Conservation (phyloP, 1,284 basidiomycete species). For the Xerocomus nothofagi region DNA sequence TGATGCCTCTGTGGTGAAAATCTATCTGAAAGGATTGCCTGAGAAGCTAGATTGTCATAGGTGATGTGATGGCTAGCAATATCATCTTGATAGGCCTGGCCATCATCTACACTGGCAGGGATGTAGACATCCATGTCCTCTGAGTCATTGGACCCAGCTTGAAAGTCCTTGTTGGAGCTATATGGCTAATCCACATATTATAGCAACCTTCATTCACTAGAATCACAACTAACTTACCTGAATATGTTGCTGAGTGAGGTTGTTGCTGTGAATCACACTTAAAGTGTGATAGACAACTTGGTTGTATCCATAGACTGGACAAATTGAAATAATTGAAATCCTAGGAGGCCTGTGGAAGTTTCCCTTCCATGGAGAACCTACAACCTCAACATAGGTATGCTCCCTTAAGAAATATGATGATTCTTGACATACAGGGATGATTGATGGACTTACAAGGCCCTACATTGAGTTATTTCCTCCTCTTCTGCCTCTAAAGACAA, state of each 20-base stretch:
- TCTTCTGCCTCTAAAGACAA: constrained; percentile 10
- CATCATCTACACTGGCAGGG: neutral
- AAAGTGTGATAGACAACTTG: constrained; percentile 31
- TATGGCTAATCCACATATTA: constrained; percentile 7
- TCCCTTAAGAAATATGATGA: constrained; percentile 11
- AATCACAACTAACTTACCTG: constrained; percentile 12
- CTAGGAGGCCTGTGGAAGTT: neutral
- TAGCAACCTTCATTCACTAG: neutral
- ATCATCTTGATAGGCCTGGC: neutral
- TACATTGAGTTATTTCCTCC: constrained; percentile 8
- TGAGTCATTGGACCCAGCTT: neutral
- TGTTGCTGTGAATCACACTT: constrained; percentile 20
- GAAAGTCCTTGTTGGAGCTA: neutral
- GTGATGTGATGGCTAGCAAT: neutral
- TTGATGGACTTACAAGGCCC: constrained; percentile 18
- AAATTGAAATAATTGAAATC: constrained; percentile 17
- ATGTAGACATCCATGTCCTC: neutral
- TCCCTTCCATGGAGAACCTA: constrained; percentile 2
- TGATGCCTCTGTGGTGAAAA: constrained; percentile 26
- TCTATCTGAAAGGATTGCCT: constrained; percentile 11
- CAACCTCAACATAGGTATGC: constrained; percentile 23
- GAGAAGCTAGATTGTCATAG: neutral
- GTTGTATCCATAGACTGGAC: constrained; percentile 18
- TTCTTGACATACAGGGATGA: neutral
- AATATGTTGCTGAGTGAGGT: constrained; percentile 5